These are phyloP conservation scores for Cystobasidiopsis lactophilus DNA, from an alignment of 768 basidiomycete species.

Conservation along the genomic window DNA sequence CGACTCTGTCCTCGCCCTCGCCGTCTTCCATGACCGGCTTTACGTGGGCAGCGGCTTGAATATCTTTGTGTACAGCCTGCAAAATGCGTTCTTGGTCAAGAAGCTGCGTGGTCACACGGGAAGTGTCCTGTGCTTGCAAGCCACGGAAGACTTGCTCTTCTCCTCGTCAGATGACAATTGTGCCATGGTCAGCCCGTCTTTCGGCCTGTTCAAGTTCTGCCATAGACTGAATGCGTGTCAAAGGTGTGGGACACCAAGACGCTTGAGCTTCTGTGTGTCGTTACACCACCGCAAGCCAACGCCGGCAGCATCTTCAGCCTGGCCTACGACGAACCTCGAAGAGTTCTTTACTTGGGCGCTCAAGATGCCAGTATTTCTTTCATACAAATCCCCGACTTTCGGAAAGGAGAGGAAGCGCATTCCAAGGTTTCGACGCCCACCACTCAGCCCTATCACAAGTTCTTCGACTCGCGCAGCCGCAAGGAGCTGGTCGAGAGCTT, in stretches of 20 bases:
- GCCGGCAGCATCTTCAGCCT: slow-evolving; percentile 28
- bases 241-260: slow-evolving; percentile 25
- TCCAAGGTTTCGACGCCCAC: neutral
- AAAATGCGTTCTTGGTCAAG: slow-evolving; percentile 19
- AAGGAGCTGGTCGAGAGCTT: no score
- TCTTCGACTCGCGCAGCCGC: neutral
- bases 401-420: neutral
- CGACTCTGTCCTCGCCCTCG: no score
- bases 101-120: slow-evolving; percentile 25
- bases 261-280: slow-evolving; percentile 23
- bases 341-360: slow-evolving; percentile 4
- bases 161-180: slow-evolving; percentile 23
- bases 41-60: neutral
- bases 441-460: neutral
- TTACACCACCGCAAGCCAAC: slow-evolving; percentile 26
- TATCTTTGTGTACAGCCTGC: slow-evolving; percentile 23
- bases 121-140: slow-evolving; percentile 23
- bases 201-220: slow-evolving; percentile 21
- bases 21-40: no score
- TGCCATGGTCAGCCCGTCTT: slow-evolving; percentile 20
- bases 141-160: slow-evolving; percentile 24
- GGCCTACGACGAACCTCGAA: slow-evolving; percentile 14
- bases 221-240: neutral
- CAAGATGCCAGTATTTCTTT: neutral
- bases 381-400: neutral